A percentile compares a stretch with the other conserved stretches of the same genome.
These are phyloP conservation scores for Myxozyma geophila DNA, from an alignment of 805 yeast species.

Conservation along the genomic window DNA sequence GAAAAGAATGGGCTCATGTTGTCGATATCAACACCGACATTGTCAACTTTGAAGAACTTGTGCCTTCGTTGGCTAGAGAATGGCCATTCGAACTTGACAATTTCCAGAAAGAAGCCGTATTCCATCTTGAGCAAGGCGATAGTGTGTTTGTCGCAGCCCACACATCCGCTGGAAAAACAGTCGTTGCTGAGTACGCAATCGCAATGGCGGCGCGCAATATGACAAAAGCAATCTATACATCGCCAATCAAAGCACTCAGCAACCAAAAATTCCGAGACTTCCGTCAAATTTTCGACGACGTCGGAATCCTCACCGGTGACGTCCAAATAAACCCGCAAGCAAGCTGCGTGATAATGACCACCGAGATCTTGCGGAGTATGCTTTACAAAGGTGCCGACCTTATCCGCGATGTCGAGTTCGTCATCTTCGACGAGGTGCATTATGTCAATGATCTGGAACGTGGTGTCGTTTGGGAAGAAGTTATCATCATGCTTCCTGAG, in stretches of 20 bases:
- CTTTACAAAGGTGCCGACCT: constrained; percentile 94
- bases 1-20: constrained; percentile 90
- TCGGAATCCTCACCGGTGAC: constrained; percentile 96
- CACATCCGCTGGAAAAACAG: constrained; percentile 98
- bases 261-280: constrained; percentile 91
- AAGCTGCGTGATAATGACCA: constrained; percentile 94
- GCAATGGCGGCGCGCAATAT: constrained; percentile 94
- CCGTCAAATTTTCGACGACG: constrained; percentile 78
- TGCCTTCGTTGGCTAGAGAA: constrained; percentile 88
- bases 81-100: constrained; percentile 96
- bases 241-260: constrained; percentile 90
- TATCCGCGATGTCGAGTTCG: constrained; percentile 95
- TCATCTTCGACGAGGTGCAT: constrained; percentile 96
- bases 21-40: constrained; percentile 84
- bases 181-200: constrained; percentile 96
- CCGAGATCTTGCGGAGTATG: constrained; percentile 95
- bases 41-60: constrained; percentile 81
- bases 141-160: constrained; percentile 99
- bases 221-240: constrained; percentile 96
- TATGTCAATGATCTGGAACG: constrained; percentile 95
- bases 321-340: constrained; percentile 98
- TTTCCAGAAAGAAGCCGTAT: constrained; percentile 96
- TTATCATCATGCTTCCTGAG: constrained; percentile 95
- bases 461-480: constrained; percentile 99
- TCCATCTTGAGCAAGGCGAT: constrained; percentile 95